Percentiles rank a stretch among this genome's conserved stretches.
phyloP scores from a whole-genome alignment of 2,329 filamentous ascomycete species.

The Pseudogymnoascus sp. region DNA sequence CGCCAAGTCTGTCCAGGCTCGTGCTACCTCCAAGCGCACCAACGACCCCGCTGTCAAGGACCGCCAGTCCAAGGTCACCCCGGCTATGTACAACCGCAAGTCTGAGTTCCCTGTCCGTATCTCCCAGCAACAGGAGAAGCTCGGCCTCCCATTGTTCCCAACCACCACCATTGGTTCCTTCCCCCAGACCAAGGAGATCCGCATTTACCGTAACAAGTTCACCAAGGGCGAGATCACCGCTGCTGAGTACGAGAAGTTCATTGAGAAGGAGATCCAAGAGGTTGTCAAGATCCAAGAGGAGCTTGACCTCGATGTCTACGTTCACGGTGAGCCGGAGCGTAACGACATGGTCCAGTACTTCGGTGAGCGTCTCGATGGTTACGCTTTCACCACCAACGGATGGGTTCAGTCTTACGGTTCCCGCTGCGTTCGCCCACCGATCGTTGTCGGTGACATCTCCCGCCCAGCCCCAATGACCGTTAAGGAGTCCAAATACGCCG shows the following conservation, averaged over 20 bases:
- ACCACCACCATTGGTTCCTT: conserved; percentile 99
- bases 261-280: conserved; percentile 95
- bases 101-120: conserved; percentile 81
- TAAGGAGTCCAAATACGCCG: conserved; percentile 99
- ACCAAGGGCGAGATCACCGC: conserved; percentile 96
- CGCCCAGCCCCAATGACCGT: conserved; percentile 96
- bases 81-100: conserved; percentile 85
- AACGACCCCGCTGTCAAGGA: conserved; percentile 98
- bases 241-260: conserved; percentile 95
- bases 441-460: conserved; percentile 97
- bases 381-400: conserved; percentile 97
- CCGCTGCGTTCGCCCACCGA: conserved; percentile 94
- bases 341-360: conserved; percentile 99
- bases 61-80: conserved; percentile 79
- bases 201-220: conserved; percentile 93
- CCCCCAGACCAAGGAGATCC: conserved; percentile 99
- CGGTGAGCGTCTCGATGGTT: conserved; percentile 91
- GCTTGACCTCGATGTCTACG: conserved; percentile 91
- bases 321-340: conserved; percentile 98
- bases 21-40: conserved; percentile 86
- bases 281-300: conserved; percentile 97
- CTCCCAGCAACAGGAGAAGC: conserved; percentile 79
- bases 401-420: conserved; percentile 99
- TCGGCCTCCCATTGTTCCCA: conserved; percentile 93
- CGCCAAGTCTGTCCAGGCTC: conserved; percentile 85